Evolutionary conservation across 345 rosid species (phyloP).

Genomic region (Mercurialis annua): DNA sequence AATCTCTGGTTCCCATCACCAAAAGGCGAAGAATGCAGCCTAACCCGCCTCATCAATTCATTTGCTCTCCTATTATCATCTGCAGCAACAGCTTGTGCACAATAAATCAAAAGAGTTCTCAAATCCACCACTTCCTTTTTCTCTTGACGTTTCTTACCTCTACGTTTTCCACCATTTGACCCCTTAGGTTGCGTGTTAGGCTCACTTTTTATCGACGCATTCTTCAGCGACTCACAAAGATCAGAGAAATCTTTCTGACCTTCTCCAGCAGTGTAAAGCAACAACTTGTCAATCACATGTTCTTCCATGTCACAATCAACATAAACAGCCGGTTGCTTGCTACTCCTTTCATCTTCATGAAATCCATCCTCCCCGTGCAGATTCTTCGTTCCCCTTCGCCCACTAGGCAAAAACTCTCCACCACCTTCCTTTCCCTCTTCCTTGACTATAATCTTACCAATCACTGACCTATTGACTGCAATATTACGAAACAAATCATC

Average conservation of each 20-base stretch:
- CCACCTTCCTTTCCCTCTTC: constrained; percentile 32
- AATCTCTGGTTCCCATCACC: constrained; percentile 24
- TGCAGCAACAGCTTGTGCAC: constrained; percentile 34
- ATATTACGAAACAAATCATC: constrained; percentile 38
- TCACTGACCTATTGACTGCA: constrained; percentile 22
- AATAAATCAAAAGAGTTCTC: constrained; percentile 26
- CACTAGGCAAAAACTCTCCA: constrained; percentile 19
- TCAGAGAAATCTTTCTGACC: constrained; percentile 32
- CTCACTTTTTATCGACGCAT: constrained; percentile 39
- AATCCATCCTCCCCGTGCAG: constrained; percentile 40
- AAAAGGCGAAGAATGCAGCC: constrained; percentile 20
- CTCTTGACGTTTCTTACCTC: constrained; percentile 23
- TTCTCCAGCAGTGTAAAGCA: constrained; percentile 45
- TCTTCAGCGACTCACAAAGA: constrained; percentile 57
- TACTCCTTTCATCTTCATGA: constrained; percentile 66
- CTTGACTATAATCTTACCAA: constrained; percentile 28
- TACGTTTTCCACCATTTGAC: constrained; percentile 14
- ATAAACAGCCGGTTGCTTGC: constrained; percentile 64
- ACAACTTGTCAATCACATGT: constrained; percentile 61
- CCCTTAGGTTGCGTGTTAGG: constrained; percentile 28
- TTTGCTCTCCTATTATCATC: constrained; percentile 20
- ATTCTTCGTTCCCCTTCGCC: constrained; percentile 50
- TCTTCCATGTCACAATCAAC: constrained; percentile 54
- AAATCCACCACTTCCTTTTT: constrained; percentile 26
- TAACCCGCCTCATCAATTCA: constrained; percentile 22